Evolutionary conservation across 129 eudicot genomes (phyloP).

Genomic region (Solidago caesia): DNA sequence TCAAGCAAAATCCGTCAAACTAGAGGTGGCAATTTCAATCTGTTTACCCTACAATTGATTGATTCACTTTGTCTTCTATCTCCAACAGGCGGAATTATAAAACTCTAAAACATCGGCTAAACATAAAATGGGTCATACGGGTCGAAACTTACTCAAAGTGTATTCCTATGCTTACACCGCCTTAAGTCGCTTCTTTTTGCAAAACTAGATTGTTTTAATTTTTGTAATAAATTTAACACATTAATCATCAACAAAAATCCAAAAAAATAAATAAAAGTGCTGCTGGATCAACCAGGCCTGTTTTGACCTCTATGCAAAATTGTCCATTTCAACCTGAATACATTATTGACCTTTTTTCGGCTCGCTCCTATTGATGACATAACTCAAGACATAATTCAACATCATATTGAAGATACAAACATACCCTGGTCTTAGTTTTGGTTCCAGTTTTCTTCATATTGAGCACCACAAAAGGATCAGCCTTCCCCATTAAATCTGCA

Average conservation of each 20-base stretch:
- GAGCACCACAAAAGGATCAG: constrained; percentile 80
- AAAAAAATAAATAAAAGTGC: background rate
- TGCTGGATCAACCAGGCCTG: background rate
- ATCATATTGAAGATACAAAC: constrained; percentile 9
- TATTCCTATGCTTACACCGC: background rate
- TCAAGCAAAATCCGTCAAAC: background rate
- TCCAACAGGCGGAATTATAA: background rate
- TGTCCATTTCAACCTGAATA: background rate
- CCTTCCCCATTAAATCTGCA: constrained; percentile 85
- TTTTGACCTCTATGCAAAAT: background rate
- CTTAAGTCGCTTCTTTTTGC: background rate
- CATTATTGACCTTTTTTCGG: background rate
- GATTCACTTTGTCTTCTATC: background rate
- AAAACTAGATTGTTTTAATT: background rate
- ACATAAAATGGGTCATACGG: background rate
- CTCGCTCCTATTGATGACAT: background rate
- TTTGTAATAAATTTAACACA: background rate
- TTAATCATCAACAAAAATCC: background rate
- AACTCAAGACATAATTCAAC: background rate
- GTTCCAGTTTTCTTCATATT: constrained; percentile 76
- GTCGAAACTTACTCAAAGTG: background rate
- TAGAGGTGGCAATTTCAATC: background rate
- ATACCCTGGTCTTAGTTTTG: constrained; percentile 79
- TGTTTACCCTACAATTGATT: background rate
- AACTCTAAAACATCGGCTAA: background rate